Conservation (phyloP, 2,329 filamentous ascomycete species). For the Magnaporthiopsis poae region DNA sequence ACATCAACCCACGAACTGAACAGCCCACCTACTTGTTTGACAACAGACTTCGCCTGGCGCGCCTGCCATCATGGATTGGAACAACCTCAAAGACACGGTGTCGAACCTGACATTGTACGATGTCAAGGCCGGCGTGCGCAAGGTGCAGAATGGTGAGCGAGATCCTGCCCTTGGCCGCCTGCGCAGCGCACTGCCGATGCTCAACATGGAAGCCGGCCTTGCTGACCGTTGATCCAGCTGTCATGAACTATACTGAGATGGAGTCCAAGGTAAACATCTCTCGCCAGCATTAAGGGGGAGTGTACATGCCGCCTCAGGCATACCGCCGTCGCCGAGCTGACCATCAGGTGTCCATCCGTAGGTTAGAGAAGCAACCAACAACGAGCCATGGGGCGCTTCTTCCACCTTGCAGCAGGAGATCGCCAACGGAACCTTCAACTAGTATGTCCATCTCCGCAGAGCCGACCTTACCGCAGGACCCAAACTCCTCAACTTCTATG, state of each 20-base stretch:
- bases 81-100: slow-evolving; percentile 74
- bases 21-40: neutral
- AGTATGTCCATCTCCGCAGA: slow-evolving; percentile 49
- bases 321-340: slow-evolving; percentile 7
- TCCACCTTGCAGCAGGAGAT: slow-evolving; percentile 92
- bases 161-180: neutral
- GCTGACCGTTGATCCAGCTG: slow-evolving; percentile 43
- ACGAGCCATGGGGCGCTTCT: slow-evolving; percentile 89
- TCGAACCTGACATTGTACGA: slow-evolving; percentile 90
- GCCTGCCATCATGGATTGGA: slow-evolving; percentile 58
- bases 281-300: neutral
- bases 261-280: slow-evolving; percentile 49
- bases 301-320: slow-evolving; percentile 5
- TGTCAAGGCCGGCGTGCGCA: slow-evolving; percentile 85
- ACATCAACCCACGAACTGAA: neutral
- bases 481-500: neutral
- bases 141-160: slow-evolving; percentile 83
- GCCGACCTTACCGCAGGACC: neutral
- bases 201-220: slow-evolving; percentile 4
- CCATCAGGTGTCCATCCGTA: slow-evolving; percentile 25
- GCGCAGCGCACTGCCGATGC: too few species aligned
- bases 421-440: slow-evolving; percentile 93
- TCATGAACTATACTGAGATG: slow-evolving; percentile 98
- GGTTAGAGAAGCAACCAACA: slow-evolving; percentile 97
- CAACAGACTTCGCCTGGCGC: neutral